phyloP scores from a whole-genome alignment of 2,329 filamentous ascomycete genomes.

The Gaeumannomyces sp. region DNA sequence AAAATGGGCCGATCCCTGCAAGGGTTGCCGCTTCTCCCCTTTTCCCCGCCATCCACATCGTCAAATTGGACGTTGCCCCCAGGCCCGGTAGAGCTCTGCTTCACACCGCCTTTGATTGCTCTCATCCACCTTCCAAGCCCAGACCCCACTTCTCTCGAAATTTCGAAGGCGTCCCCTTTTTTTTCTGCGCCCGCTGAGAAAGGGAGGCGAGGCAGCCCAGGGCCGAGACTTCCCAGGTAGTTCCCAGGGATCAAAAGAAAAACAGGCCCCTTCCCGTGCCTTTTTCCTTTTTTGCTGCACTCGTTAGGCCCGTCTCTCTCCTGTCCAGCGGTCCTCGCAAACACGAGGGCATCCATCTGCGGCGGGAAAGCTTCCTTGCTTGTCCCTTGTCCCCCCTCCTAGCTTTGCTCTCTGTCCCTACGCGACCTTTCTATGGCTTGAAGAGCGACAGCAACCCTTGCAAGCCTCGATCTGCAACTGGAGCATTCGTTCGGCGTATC shows the following conservation, averaged over 20 bases:
- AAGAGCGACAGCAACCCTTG: background rate
- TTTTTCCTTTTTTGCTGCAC: background rate
- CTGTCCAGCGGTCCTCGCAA: background rate
- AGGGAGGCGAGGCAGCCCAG: background rate
- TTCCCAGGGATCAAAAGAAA: background rate
- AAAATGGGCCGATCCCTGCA: background rate
- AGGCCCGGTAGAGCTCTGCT: background rate
- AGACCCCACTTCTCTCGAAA: background rate
- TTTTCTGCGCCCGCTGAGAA: background rate
- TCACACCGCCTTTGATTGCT: conserved; percentile 1
- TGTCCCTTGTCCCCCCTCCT: background rate
- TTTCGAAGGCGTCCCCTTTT: background rate
- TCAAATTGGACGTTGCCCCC: background rate
- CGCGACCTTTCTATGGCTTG: background rate
- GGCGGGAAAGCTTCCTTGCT: background rate
- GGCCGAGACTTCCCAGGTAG: background rate
- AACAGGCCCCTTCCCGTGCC: background rate
- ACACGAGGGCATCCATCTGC: background rate
- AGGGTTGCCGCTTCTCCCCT: background rate
- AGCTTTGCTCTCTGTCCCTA: background rate
- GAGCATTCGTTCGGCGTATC: conserved; percentile 1
- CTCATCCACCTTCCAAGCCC: background rate
- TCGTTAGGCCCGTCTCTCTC: no score
- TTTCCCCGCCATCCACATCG: conserved; percentile 1
- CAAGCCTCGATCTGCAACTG: background rate